Percentiles rank a stretch among this genome's conserved stretches.
Conservation (phyloP, 1,139 yeast genomes). For the Candida pseudoviswanathii region DNA sequence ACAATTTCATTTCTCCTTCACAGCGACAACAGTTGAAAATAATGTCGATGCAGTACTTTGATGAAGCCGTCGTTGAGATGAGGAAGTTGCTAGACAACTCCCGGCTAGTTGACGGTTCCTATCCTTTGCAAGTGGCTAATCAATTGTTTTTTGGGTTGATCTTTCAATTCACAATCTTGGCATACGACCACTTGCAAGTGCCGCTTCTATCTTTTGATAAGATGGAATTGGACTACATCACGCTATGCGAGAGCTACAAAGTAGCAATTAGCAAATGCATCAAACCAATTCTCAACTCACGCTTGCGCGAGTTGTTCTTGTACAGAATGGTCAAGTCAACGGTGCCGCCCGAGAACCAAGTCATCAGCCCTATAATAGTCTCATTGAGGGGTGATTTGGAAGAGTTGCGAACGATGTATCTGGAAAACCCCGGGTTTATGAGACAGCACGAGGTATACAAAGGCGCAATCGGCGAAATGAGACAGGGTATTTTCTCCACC, state of each 20-base stretch:
- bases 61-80: background rate
- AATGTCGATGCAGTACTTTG: conserved; percentile 1
- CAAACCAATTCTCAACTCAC: background rate
- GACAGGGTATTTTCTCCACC: conserved; percentile 2
- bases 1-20: conserved; percentile 1
- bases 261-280: background rate
- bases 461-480: background rate
- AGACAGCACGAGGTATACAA: background rate
- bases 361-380: background rate
- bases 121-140: background rate
- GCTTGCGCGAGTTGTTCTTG: background rate
- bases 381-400: background rate
- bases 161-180: background rate
- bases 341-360: background rate
- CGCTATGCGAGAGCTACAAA: conserved; percentile 1
- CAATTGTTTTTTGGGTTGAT: conserved; percentile 2
- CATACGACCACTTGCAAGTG: conserved; percentile 1
- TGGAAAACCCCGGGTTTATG: background rate
- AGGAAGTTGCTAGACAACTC: background rate
- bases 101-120: background rate
- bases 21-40: background rate
- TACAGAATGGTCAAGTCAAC: conserved; percentile 2
- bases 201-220: conserved; percentile 1
- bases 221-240: background rate
- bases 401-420: background rate